Evolutionary conservation across 805 yeast species (phyloP).

Genomic region (Scheffersomyces lignosus): DNA sequence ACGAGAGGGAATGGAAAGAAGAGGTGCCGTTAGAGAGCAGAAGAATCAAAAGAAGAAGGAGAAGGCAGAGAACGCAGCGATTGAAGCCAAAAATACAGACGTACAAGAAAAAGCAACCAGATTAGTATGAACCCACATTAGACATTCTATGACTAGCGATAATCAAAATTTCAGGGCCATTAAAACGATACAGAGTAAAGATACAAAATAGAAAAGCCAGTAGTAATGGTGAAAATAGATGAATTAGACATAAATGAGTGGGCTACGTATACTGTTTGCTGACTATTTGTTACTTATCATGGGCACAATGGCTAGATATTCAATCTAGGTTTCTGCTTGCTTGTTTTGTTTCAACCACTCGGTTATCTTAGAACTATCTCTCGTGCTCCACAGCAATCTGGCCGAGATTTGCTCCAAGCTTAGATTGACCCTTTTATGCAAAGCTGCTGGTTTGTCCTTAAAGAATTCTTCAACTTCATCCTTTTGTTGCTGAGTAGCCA

Average conservation of each 20-base stretch:
- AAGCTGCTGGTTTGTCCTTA: conserved; percentile 27
- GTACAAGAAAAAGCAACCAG: background rate
- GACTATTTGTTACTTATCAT: no score
- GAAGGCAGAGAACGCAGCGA: conserved; percentile 6
- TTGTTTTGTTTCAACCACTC: background rate
- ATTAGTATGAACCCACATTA: no score
- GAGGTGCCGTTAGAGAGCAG: conserved; percentile 27
- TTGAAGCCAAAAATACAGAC: background rate
- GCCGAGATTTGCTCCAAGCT: background rate
- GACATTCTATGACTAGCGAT: no score
- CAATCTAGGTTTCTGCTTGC: no score
- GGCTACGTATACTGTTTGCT: no score
- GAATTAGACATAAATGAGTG: no score
- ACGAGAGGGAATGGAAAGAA: conserved; percentile 48
- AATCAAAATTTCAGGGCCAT: no score
- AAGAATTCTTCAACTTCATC: conserved; percentile 54
- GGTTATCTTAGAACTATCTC: background rate
- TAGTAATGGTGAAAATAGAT: no score
- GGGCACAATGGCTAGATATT: no score
- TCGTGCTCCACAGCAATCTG: background rate
- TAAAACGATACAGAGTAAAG: no score
- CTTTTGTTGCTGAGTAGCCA: conserved; percentile 55
- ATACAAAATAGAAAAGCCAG: no score
- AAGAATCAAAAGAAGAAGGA: conserved; percentile 33
- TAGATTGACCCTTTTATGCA: background rate